phyloP scores from a whole-genome alignment of 768 basidiomycete species.

The Atractiella rhizophila region DNA sequence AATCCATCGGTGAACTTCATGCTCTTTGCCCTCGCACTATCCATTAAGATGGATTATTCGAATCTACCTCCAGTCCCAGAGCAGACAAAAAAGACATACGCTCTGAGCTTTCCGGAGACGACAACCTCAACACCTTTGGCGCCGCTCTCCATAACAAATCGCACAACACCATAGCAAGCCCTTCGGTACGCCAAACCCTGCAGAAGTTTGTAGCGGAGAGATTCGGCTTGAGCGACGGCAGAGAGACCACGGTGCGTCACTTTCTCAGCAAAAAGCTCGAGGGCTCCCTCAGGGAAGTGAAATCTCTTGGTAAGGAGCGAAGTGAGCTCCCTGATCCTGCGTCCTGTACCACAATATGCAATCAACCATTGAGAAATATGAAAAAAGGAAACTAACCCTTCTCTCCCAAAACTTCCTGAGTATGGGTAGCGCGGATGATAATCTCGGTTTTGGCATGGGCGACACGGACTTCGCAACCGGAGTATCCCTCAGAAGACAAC shows the following conservation, averaged over 20 bases:
- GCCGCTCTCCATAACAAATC: slow-evolving; percentile 99
- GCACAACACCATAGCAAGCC: slow-evolving; percentile 98
- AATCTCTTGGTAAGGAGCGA: slow-evolving; percentile 96
- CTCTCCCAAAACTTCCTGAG: slow-evolving; percentile 77
- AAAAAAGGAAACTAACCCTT: slow-evolving; percentile 31
- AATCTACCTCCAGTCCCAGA: too few relatives aligned
- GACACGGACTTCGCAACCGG: slow-evolving; percentile 97
- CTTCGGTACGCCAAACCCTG: slow-evolving; percentile 97
- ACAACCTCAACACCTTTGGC: slow-evolving; percentile 99
- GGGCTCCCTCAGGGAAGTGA: slow-evolving; percentile 96
- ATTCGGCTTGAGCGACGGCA: slow-evolving; percentile 96
- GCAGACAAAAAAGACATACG: too few relatives aligned
- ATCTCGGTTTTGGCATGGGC: slow-evolving; percentile 99
- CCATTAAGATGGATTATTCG: too few relatives aligned
- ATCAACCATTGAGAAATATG: neutral
- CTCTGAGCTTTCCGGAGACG: slow-evolving; percentile 97
- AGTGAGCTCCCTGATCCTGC: slow-evolving; percentile 95
- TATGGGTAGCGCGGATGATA: slow-evolving; percentile 98
- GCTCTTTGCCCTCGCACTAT: slow-evolving; percentile 94
- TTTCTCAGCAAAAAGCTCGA: slow-evolving; percentile 98
- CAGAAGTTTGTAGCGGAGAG: slow-evolving; percentile 91
- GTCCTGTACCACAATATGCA: slow-evolving; percentile 26
- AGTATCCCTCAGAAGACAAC: slow-evolving; percentile 97
- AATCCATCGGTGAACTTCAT: slow-evolving; percentile 99
- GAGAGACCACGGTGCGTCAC: slow-evolving; percentile 94